Evolutionary conservation across 2,329 filamentous ascomycete species (phyloP).

Genomic region (Immersiporthe knoxdaviesiana): DNA sequence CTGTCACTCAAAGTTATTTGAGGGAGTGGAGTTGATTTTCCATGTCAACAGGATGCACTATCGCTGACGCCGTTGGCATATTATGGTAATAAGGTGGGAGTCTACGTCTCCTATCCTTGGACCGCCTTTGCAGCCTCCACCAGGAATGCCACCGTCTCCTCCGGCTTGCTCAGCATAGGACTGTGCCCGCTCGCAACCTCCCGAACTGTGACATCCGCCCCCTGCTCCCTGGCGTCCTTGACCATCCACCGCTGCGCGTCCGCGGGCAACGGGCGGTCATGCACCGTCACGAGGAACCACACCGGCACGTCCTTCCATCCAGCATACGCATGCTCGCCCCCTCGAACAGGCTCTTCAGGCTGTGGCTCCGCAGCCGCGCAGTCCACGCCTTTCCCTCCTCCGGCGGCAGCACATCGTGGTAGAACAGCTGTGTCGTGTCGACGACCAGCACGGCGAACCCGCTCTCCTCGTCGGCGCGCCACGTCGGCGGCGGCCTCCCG

Average conservation of each 20-base stretch:
- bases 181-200: slow-evolving; percentile 53
- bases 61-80: background rate
- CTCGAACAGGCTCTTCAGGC: slow-evolving; percentile 49
- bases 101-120: background rate
- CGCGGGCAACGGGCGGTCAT: slow-evolving; percentile 45
- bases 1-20: background rate
- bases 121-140: slow-evolving; percentile 42
- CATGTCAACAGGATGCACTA: background rate
- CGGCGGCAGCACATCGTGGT: slow-evolving; percentile 49
- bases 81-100: background rate
- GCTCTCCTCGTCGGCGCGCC: slow-evolving; percentile 43
- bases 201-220: slow-evolving; percentile 41
- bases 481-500: slow-evolving; percentile 47
- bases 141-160: slow-evolving; percentile 44
- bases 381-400: slow-evolving; percentile 49
- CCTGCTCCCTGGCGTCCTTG: slow-evolving; percentile 43
- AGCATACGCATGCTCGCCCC: slow-evolving; percentile 47
- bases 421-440: slow-evolving; percentile 48
- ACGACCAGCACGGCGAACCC: slow-evolving; percentile 47
- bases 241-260: slow-evolving; percentile 44
- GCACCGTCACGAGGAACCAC: slow-evolving; percentile 49
- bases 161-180: slow-evolving; percentile 51
- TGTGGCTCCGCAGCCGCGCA: slow-evolving; percentile 44
- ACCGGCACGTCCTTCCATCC: slow-evolving; percentile 52
- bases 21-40: background rate